phyloP scores from a whole-genome alignment of 192 early-diverging fungal genomes.

The Podila epicladia region DNA sequence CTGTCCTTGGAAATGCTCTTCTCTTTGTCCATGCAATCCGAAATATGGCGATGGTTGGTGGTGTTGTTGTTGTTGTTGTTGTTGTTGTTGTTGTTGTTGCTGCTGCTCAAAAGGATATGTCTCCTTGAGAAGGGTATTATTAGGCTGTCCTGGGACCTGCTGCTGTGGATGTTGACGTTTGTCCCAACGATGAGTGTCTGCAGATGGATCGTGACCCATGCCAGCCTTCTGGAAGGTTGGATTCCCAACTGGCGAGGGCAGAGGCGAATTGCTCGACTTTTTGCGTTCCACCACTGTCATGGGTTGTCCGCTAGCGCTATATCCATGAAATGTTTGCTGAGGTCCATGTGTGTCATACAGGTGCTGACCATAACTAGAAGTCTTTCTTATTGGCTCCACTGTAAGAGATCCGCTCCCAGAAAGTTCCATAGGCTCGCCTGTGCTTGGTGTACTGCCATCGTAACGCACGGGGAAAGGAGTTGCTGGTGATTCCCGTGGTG shows the following conservation, averaged over 20 bases:
- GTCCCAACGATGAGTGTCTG: conserved; percentile 43
- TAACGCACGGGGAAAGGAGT: conserved; percentile 30
- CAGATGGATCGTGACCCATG: conserved; percentile 14
- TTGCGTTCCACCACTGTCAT: not conserved
- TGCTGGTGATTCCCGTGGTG: conserved; percentile 22
- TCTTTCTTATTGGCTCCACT: not conserved
- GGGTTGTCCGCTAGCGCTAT: conserved; percentile 5
- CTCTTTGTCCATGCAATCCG: conserved; percentile 7
- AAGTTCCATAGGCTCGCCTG: not conserved
- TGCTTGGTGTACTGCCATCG: not conserved
- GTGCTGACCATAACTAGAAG: not conserved
- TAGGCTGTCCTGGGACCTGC: not conserved
- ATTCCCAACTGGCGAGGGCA: conserved; percentile 31
- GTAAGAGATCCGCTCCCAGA: conserved; percentile 2
- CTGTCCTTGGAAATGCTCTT: conserved; percentile 24
- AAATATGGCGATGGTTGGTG: conserved; percentile 8
- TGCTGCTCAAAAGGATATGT: conserved; percentile 11
- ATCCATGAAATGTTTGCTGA: conserved; percentile 21
- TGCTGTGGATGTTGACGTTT: conserved; percentile 38
- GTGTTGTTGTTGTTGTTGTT: conserved; percentile 8
- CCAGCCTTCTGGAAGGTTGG: conserved; percentile 33
- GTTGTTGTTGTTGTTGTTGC: conserved; percentile 4
- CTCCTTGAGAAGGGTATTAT: conserved; percentile 3
- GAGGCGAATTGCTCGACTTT: conserved; percentile 21
- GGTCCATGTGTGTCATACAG: conserved; percentile 5